Base-by-base conservation (phyloP, 2,329 filamentous ascomycete species). In the Mycosphaerelloides madeirae region DNA sequence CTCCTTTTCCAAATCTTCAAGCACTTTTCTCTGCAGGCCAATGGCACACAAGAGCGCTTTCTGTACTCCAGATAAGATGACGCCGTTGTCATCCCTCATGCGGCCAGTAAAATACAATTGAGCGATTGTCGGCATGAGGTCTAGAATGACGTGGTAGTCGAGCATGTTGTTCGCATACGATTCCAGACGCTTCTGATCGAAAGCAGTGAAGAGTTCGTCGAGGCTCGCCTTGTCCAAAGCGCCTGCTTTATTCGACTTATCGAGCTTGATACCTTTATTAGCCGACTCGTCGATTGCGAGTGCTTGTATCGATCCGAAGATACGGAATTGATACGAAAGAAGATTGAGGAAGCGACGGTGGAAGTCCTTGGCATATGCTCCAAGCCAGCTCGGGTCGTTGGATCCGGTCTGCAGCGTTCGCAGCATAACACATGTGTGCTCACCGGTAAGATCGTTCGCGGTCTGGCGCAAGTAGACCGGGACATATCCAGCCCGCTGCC, bases 361-460 rank as follows among this genome's bases (percentile, higher is more conserved):
- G 77, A 97, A 98, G 66, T 98, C 93, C 50, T 85, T 80, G 3
- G 91, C 79, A 62, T 94, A 98, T 2, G 89, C 88, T 13, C 87
- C 87, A 0, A 97, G 81, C 93, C 93, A 97, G 59, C 79, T 81
- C 44, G 74, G 74, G 55, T 95, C 88, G 42, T 73, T 75, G 41
- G 68, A 73, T 47, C 80, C 76, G 6, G 51, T 55, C 39, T 73
- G 66, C 2, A 98, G 75, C 1, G 89, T 85, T 45, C 88, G 81
- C 38, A 98, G 77, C 94, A 98, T 98, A 20, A 98, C 91, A 63
- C 89, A 96, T 0, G 93, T 95, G 65, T 98, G 93, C 68, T 98
- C 93, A 43, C 93, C 93, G 0, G 94, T 98, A 35, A 98, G 76
- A 45, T 97, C 93, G 63, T 97, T 98, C 40, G 93, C 77, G 2